These are phyloP conservation scores for Cyclanthera cordifolia DNA, from an alignment of 306 rosid species.

Conservation along the genomic window DNA sequence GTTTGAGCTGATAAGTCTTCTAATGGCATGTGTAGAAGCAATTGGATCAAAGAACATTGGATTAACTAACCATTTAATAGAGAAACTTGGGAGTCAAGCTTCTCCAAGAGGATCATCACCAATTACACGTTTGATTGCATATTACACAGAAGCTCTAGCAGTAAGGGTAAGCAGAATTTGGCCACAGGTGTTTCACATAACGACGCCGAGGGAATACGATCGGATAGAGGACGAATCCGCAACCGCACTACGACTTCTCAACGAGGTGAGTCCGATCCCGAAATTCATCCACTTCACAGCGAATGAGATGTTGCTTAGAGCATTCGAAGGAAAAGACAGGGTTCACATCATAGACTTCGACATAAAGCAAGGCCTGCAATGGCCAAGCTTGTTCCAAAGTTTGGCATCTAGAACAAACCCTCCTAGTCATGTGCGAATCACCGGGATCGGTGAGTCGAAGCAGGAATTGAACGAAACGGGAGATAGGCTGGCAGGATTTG, in stretches of 20 bases:
- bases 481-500: constrained; percentile 76
- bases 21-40: constrained; percentile 75
- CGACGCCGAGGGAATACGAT: constrained; percentile 61
- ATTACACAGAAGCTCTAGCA: constrained; percentile 81
- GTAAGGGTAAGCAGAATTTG: constrained; percentile 66
- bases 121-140: constrained; percentile 59
- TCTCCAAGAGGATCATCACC: constrained; percentile 54
- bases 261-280: constrained; percentile 73
- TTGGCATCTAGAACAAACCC: constrained; percentile 67
- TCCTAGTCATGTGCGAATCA: constrained; percentile 81
- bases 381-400: constrained; percentile 95
- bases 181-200: constrained; percentile 77
- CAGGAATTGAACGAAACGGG: constrained; percentile 89
- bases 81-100: constrained; percentile 66
- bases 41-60: constrained; percentile 54
- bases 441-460: constrained; percentile 84
- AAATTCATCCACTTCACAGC: constrained; percentile 87
- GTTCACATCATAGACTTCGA: constrained; percentile 94
- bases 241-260: constrained; percentile 59
- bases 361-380: constrained; percentile 85
- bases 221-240: constrained; percentile 62
- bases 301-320: constrained; percentile 73
- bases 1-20: constrained; percentile 59
- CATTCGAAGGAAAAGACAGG: constrained; percentile 92
- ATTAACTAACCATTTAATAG: constrained; percentile 55